A percentile compares a stretch with the other conserved stretches of the same genome.
phyloP scores from a whole-genome alignment of 2,329 filamentous ascomycete species.

The Phialophora chinensis region DNA sequence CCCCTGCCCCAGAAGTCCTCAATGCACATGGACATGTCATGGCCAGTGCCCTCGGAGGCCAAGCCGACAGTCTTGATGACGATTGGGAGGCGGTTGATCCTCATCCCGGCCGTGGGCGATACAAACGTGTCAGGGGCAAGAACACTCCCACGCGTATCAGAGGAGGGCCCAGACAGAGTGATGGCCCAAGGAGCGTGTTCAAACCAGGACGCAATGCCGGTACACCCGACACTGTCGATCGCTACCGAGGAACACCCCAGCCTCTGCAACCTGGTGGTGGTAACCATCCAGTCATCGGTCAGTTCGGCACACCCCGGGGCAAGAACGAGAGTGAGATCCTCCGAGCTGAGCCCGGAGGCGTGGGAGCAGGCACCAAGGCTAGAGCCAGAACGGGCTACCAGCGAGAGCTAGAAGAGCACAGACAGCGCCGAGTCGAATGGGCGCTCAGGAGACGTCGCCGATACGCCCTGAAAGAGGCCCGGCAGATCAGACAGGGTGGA shows the following conservation, averaged over 20 bases:
- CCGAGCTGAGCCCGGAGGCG: conserved; percentile 44
- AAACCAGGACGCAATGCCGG: conserved; percentile 53
- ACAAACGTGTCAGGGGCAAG: conserved; percentile 45
- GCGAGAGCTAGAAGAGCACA: conserved; percentile 56
- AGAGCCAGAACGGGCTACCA: conserved; percentile 58
- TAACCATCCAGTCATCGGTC: conserved; percentile 50
- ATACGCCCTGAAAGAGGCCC: conserved; percentile 48
- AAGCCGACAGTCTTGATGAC: conserved; percentile 46
- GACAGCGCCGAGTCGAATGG: conserved; percentile 56
- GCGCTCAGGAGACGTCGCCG: conserved; percentile 51
- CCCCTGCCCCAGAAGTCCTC: conserved; percentile 32
- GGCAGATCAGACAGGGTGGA: conserved; percentile 47
- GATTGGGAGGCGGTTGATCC: conserved; percentile 47
- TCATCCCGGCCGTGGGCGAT: conserved; percentile 46
- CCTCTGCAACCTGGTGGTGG: conserved; percentile 49
- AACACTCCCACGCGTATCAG: conserved; percentile 40
- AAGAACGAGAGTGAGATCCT: conserved; percentile 26
- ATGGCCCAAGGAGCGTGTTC: conserved; percentile 47
- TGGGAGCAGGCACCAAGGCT: conserved; percentile 48
- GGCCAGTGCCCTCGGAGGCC: conserved; percentile 33
- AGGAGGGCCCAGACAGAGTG: conserved; percentile 41
- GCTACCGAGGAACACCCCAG: conserved; percentile 37
- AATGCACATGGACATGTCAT: conserved; percentile 32
- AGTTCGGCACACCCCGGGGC: conserved; percentile 41
- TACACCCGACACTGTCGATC: conserved; percentile 37